Percentiles rank a stretch among this genome's conserved stretches.
phyloP scores from a whole-genome alignment of 768 basidiomycete species.

The Pleurotus giganteus region DNA sequence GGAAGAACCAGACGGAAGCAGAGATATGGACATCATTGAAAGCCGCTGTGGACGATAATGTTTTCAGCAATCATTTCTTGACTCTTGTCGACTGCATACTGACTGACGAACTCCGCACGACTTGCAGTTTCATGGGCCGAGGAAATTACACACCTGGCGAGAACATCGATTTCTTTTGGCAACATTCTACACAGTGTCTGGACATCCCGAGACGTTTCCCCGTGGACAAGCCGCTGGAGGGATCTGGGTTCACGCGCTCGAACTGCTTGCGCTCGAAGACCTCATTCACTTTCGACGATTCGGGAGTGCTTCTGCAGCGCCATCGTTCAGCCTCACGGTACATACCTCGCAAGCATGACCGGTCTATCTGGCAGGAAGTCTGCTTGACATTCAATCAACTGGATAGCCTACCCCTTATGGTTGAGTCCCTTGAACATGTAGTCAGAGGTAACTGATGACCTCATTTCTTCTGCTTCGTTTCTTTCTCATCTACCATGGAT shows the following conservation, averaged over 20 bases:
- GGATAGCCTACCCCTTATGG: not conserved
- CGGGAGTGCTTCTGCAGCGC: no score
- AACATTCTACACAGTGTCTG: not conserved
- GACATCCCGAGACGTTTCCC: not conserved
- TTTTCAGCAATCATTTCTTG: not conserved
- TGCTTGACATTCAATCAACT: not conserved
- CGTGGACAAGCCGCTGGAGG: no score
- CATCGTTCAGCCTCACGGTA: not conserved
- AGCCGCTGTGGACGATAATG: not conserved
- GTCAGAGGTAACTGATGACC: not conserved
- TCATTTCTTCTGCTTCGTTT: not conserved
- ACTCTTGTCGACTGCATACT: not conserved
- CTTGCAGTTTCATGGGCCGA: not conserved
- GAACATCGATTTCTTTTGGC: not conserved
- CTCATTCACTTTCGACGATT: not conserved
- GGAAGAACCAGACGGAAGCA: not conserved
- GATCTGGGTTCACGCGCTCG: not conserved
- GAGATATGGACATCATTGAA: not conserved
- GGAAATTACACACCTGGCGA: not conserved
- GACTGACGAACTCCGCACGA: not conserved
- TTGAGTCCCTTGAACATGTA: not conserved
- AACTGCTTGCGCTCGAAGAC: not conserved
- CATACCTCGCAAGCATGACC: not conserved
- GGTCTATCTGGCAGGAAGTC: not conserved
- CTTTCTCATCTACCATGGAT: not conserved